Conservation (phyloP, 306 rosid species). For the Sechiopsis laciniata region DNA sequence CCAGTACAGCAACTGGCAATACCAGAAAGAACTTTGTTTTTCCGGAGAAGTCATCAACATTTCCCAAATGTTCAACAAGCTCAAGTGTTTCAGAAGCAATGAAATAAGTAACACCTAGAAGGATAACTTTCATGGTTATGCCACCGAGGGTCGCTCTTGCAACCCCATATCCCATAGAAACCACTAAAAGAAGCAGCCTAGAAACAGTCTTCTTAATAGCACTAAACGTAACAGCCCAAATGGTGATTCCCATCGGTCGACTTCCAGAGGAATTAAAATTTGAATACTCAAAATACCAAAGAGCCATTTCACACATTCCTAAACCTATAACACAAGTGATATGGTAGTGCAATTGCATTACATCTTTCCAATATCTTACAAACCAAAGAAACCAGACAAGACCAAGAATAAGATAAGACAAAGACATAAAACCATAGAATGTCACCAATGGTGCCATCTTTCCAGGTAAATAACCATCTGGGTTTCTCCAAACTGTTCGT, state of each 20-base stretch:
- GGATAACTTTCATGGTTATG: conserved; percentile 45
- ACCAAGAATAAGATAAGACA: conserved; percentile 70
- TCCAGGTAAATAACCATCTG: conserved; percentile 75
- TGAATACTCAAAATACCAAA: conserved; percentile 88
- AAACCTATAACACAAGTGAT: conserved; percentile 81
- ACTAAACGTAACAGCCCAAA: conserved; percentile 82
- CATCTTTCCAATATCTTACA: conserved; percentile 75
- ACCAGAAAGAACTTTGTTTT: conserved; percentile 67
- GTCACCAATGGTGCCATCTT: conserved; percentile 86
- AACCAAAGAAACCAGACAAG: conserved; percentile 76
- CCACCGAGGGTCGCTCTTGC: conserved; percentile 79
- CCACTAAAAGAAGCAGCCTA: conserved; percentile 75
- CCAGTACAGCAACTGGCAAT: conserved; percentile 76
- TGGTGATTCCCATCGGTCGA: conserved; percentile 84
- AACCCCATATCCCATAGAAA: conserved; percentile 84
- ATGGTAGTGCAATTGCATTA: conserved; percentile 72
- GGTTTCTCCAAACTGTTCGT: conserved; percentile 83
- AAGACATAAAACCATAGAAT: conserved; percentile 69
- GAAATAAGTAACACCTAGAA: conserved; percentile 60
- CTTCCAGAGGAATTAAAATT: conserved; percentile 77
- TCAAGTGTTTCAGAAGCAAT: conserved; percentile 76
- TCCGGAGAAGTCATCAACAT: conserved; percentile 79
- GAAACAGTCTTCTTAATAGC: conserved; percentile 81
- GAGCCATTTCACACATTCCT: conserved; percentile 95
- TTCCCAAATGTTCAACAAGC: conserved; percentile 85